A percentile compares a stretch with the other conserved stretches of the same genome.
Conservation (phyloP, 768 basidiomycete species). For the Mycena sanguinolenta region DNA sequence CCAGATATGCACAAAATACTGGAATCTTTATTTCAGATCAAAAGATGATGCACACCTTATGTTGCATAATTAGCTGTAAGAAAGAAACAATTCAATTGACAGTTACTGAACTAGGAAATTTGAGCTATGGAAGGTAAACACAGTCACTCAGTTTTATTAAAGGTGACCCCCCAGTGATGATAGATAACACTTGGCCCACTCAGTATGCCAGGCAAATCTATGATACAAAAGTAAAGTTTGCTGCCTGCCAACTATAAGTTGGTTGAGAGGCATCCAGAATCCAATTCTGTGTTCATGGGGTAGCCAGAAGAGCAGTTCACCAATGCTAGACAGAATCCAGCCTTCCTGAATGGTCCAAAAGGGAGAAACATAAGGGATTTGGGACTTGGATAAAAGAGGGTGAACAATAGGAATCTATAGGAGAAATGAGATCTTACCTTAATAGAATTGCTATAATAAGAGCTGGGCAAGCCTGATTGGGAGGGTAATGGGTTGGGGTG, state of each 20-base stretch:
- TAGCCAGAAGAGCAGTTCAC: constrained; percentile 16
- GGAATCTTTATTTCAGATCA: not conserved
- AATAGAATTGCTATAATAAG: too few species aligned
- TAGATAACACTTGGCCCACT: constrained; percentile 4
- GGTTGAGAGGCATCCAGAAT: too few species aligned
- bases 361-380: not conserved
- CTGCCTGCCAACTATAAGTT: constrained; percentile 8
- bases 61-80: too few species aligned
- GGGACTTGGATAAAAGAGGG: not conserved
- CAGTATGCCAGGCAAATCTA: not conserved
- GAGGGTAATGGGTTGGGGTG: too few species aligned
- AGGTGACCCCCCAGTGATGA: not conserved
- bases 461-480: too few species aligned
- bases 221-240: constrained; percentile 11
- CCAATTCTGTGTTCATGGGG: too few species aligned
- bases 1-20: too few species aligned
- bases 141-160: not conserved
- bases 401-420: too few species aligned
- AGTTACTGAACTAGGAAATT: not conserved
- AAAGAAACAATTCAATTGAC: not conserved
- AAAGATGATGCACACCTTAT: not conserved
- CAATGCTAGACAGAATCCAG: constrained; percentile 5
- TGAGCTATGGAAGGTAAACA: not conserved
- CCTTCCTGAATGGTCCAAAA: constrained; percentile 11
- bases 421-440: too few species aligned